Conservation (phyloP, 2,329 filamentous ascomycete species). For the Emmonsia crescens region DNA sequence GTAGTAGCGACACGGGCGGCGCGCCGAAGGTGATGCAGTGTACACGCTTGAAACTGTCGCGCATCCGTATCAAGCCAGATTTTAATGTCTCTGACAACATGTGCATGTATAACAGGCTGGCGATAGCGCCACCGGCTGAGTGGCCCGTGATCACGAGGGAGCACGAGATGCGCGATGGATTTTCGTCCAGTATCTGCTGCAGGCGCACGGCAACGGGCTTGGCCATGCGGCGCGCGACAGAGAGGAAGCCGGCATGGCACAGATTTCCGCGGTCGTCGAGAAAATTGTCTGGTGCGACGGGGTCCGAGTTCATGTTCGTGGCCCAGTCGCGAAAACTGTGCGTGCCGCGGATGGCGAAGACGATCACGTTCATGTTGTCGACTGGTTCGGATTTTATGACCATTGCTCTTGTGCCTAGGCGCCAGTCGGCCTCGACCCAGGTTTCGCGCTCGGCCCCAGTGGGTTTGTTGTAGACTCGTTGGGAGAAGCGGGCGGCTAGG, state of each 20-base stretch:
- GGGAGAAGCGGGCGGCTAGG: conserved; percentile 67
- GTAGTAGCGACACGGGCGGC: conserved; percentile 63
- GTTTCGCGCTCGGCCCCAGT: conserved; percentile 52
- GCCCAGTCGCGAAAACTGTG: conserved; percentile 78
- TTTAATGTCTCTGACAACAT: conserved; percentile 54
- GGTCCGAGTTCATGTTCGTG: conserved; percentile 64
- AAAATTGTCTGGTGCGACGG: conserved; percentile 55
- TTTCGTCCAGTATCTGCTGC: conserved; percentile 58
- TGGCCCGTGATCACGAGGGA: conserved; percentile 77
- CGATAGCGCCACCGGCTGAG: conserved; percentile 75
- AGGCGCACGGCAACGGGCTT: conserved; percentile 60
- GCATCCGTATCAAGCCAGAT: conserved; percentile 60
- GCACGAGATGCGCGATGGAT: conserved; percentile 54
- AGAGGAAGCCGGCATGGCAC: conserved; percentile 71
- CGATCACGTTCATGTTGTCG: conserved; percentile 66
- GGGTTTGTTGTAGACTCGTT: conserved; percentile 60
- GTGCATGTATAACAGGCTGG: conserved; percentile 67
- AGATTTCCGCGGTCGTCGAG: conserved; percentile 67
- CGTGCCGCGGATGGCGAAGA: conserved; percentile 74
- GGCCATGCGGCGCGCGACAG: conserved; percentile 65
- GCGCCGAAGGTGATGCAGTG: conserved; percentile 83
- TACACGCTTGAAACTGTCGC: conserved; percentile 61
- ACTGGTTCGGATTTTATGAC: conserved; percentile 70
- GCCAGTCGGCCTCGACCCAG: conserved; percentile 61
- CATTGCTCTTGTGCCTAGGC: conserved; percentile 71